phyloP scores from a whole-genome alignment of 441 rosid species.

The Macaranga tanarius region DNA sequence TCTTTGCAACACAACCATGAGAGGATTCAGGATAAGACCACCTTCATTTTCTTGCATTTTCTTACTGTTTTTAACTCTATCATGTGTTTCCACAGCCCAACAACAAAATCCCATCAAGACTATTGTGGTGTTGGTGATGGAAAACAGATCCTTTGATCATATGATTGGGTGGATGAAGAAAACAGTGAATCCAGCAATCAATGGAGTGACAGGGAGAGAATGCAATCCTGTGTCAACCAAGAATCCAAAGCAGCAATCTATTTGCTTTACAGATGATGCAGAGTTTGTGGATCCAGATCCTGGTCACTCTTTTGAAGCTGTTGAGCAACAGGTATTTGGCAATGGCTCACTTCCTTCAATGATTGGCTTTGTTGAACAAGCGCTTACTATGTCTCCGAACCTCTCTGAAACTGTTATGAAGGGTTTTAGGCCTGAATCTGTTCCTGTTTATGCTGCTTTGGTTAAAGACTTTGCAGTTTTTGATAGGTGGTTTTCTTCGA shows the following conservation, averaged over 20 bases:
- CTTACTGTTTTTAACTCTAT: constrained; percentile 45
- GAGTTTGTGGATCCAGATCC: constrained; percentile 97
- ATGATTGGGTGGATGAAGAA: constrained; percentile 98
- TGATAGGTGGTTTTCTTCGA: constrained; percentile 92
- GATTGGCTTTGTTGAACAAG: constrained; percentile 92
- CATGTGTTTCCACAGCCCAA: constrained; percentile 42
- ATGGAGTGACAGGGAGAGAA: constrained; percentile 87
- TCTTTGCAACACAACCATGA: constrained; percentile 22
- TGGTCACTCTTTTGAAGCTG: constrained; percentile 93
- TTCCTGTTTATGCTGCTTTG: constrained; percentile 64
- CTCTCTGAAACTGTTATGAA: constrained; percentile 81
- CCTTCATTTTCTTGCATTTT: constrained; percentile 37
- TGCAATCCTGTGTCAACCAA: constrained; percentile 71
- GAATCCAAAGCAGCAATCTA: constrained; percentile 30
- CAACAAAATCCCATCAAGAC: constrained; percentile 73
- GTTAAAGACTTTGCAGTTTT: constrained; percentile 80
- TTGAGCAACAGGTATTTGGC: constrained; percentile 77
- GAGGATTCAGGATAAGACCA: constrained; percentile 19
- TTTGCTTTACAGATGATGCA: constrained; percentile 83
- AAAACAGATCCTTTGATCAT: constrained; percentile 94
- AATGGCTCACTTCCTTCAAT: constrained; percentile 65
- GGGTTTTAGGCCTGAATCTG: constrained; percentile 72
- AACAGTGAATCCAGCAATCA: constrained; percentile 52
- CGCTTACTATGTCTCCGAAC: constrained; percentile 58
- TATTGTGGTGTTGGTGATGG: constrained; percentile 82